These are phyloP conservation scores for Picea abies DNA, from an alignment of 83 land plant genomes.

Conservation along the genomic window DNA sequence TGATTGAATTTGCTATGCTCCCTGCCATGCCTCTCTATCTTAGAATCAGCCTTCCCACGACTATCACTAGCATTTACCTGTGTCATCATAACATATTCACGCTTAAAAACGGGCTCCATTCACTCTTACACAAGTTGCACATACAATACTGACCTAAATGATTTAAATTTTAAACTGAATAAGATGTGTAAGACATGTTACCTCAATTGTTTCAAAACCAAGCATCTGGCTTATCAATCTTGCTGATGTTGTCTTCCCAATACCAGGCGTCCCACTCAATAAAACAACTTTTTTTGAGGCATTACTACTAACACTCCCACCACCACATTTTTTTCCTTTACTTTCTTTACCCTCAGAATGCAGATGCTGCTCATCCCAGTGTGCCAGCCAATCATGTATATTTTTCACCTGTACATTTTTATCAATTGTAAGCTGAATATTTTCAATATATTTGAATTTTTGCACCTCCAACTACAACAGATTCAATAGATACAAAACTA, in stretches of 20 bases:
- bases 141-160: not conserved
- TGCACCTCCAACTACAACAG: not conserved
- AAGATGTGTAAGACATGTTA: slow-evolving; percentile 13
- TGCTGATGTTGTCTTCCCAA: slow-evolving; percentile 96
- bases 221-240: slow-evolving; percentile 87
- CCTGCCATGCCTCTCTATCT: slow-evolving; percentile 87
- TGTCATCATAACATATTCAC: not conserved
- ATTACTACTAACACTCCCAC: slow-evolving; percentile 34
- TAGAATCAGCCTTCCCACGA: slow-evolving; percentile 94
- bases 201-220: slow-evolving; percentile 92
- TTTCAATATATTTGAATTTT: not conserved
- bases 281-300: slow-evolving; percentile 77
- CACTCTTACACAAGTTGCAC: not conserved
- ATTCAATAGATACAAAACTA: not conserved
- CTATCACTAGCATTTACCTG: slow-evolving; percentile 99
- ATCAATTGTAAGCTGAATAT: not conserved
- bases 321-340: slow-evolving; percentile 76
- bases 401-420: slow-evolving; percentile 72
- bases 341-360: slow-evolving; percentile 40
- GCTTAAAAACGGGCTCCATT: not conserved
- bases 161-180: not conserved
- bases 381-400: slow-evolving; percentile 83
- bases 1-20: slow-evolving; percentile 86
- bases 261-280: slow-evolving; percentile 93
- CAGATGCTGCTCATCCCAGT: slow-evolving; percentile 73